phyloP scores from a whole-genome alignment of 2,329 filamentous ascomycete species.

The Apiospora aurea region DNA sequence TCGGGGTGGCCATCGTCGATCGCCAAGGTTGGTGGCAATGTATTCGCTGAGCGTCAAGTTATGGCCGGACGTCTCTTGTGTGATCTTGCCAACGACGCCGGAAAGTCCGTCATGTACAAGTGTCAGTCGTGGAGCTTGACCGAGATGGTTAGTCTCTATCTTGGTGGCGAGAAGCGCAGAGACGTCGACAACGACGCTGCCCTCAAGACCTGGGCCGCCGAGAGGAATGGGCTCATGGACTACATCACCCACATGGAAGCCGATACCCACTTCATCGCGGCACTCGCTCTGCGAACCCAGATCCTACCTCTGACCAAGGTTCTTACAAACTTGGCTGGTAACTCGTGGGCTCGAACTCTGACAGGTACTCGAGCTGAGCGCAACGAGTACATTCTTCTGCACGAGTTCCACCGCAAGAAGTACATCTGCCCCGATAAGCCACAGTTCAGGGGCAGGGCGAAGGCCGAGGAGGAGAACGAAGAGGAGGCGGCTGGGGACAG shows the following conservation, averaged over 20 bases:
- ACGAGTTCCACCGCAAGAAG: constrained; percentile 96
- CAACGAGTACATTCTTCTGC: constrained; percentile 98
- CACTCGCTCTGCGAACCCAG: constrained; percentile 86
- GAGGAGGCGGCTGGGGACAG: constrained; percentile 74
- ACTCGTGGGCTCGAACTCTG: constrained; percentile 96
- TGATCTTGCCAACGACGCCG: constrained; percentile 94
- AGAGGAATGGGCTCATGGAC: constrained; percentile 87
- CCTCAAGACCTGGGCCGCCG: constrained; percentile 84
- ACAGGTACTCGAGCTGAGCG: constrained; percentile 96
- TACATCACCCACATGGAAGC: constrained; percentile 94
- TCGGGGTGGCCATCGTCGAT: constrained; percentile 87
- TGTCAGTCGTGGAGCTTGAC: constrained; percentile 98
- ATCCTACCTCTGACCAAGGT: constrained; percentile 94
- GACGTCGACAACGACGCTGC: constrained; percentile 91
- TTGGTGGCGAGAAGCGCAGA: constrained; percentile 73
- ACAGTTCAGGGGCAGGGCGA: constrained; percentile 76
- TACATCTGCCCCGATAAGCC: constrained; percentile 98
- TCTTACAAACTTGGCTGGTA: constrained; percentile 93
- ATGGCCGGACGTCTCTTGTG: constrained; percentile 90
- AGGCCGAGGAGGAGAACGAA: constrained; percentile 72
- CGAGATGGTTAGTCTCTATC: constrained; percentile 94
- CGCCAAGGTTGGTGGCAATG: constrained; percentile 84
- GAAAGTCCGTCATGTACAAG: constrained; percentile 95
- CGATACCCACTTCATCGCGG: constrained; percentile 95
- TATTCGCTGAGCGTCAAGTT: constrained; percentile 91